phyloP scores from a whole-genome alignment of 345 rosid species.

The Stellera chamaejasme region DNA sequence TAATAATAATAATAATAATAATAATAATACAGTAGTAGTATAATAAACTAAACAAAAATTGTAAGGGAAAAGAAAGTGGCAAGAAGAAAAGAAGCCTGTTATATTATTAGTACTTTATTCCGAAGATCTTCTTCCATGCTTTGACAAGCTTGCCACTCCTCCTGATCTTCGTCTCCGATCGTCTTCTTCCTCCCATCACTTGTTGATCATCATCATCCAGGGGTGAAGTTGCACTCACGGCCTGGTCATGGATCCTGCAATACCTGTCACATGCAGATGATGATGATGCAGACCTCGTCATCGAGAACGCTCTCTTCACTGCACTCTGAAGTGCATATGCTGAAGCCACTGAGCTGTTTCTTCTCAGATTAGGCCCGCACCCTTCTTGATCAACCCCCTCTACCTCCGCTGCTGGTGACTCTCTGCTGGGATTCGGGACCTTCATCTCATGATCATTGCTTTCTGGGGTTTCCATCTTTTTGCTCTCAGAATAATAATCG shows the following conservation, averaged over 20 bases:
- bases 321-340: constrained; percentile 31
- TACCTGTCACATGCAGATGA: constrained; percentile 77
- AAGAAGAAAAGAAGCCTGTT: no score
- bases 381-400: constrained; percentile 14
- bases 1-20: no score
- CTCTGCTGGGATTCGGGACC: constrained; percentile 5
- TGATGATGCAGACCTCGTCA: constrained; percentile 79
- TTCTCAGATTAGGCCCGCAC: constrained; percentile 25
- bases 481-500: constrained; percentile 1
- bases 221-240: constrained; percentile 35
- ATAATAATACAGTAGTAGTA: no score
- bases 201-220: constrained; percentile 35
- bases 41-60: no score
- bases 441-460: not conserved
- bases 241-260: constrained; percentile 69
- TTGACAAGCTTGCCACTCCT: constrained; percentile 48
- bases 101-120: no score
- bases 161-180: constrained; percentile 35
- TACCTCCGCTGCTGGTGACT: constrained; percentile 16
- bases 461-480: constrained; percentile 4
- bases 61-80: no score
- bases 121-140: constrained; percentile 74
- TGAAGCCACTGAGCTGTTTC: constrained; percentile 57
- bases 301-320: constrained; percentile 52
- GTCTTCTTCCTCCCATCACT: constrained; percentile 10